phyloP scores from a whole-genome alignment of 2,329 filamentous ascomycete genomes.

The Fusarium sp. region DNA sequence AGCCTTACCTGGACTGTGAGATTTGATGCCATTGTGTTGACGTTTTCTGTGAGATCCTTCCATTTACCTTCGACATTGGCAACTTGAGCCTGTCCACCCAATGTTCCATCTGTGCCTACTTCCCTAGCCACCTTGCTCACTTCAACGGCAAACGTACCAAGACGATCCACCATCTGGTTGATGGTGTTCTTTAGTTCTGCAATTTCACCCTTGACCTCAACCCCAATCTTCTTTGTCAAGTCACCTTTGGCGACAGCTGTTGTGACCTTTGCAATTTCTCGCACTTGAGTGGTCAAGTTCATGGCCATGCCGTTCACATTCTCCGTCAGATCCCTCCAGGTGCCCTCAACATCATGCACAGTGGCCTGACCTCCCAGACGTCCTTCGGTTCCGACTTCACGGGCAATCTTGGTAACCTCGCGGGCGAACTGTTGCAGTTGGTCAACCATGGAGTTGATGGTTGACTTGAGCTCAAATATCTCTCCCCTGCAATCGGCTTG shows the following conservation, averaged over 20 bases:
- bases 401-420: conserved; percentile 95
- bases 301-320: conserved; percentile 99
- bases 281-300: conserved; percentile 96
- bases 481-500: conserved; percentile 92
- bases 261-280: conserved; percentile 96
- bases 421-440: conserved; percentile 96
- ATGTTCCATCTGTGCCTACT: conserved; percentile 94
- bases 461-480: conserved; percentile 94
- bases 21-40: conserved; percentile 81
- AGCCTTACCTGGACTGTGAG: conserved; percentile 70
- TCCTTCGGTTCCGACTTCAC: conserved; percentile 96
- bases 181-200: conserved; percentile 96
- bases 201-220: conserved; percentile 94
- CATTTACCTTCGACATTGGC: conserved; percentile 97
- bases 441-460: conserved; percentile 99
- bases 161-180: conserved; percentile 98
- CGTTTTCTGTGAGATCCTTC: conserved; percentile 94
- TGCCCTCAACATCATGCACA: conserved; percentile 95
- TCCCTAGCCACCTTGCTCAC: conserved; percentile 96
- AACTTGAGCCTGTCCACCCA: conserved; percentile 93
- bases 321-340: conserved; percentile 95
- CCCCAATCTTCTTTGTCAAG: conserved; percentile 94
- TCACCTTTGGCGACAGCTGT: conserved; percentile 95
- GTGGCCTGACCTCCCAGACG: conserved; percentile 94
- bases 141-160: conserved; percentile 95